Base-by-base conservation (phyloP, 1,284 basidiomycete genomes). In the Exobasidium rhododendri region DNA sequence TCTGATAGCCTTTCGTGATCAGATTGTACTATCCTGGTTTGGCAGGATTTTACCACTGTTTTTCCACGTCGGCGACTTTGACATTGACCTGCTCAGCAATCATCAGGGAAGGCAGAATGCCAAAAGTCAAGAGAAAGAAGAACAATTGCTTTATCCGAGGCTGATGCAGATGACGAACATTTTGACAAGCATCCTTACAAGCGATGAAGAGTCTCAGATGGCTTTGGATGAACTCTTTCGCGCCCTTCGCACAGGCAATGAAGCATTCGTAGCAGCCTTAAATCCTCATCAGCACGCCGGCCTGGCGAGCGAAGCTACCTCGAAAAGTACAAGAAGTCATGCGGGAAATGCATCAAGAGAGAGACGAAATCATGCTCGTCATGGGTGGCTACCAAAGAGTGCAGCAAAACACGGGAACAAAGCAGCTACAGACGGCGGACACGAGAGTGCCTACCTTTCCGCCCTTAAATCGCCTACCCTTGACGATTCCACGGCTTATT, bases 1-100 rank as follows among this genome's bases (percentile, higher is more conserved):
- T 0, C 83, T 94, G 11, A 85, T 86, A 43, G 86, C 87, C 3
- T 94, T 94, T 78, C 85, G 92, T 11, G 91, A 94, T 80, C 72
- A 73, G 28, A 62, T 78, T n/a, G 58, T 78, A 1, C 45, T 77
- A 57, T 72, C 73, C n/a, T 63, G 71, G 52, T 65, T 66, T 52
- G 74, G 76, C 32, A 60, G 69, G 52, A 66, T 78, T 13, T 62
- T 69, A 22, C 51, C 62, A n/a, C 63, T 70, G 1, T 69, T 74
- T 57, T 61, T 58, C 2, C 63, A 67, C 10, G 62, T 69, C 28
- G 59, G 63, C 22, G 70, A 70, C 29, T 57, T 69, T 4, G 71
- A 71, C 31, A 28, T 7, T 4, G 30, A 56, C 51, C 13, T 4
- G 17, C 10, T 58, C 46, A n/a, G 24, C 28, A 10, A 24, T 43